These are phyloP conservation scores for Scheffersomyces parashehatae DNA, from an alignment of 1,139 yeast genomes.

Conservation along the genomic window DNA sequence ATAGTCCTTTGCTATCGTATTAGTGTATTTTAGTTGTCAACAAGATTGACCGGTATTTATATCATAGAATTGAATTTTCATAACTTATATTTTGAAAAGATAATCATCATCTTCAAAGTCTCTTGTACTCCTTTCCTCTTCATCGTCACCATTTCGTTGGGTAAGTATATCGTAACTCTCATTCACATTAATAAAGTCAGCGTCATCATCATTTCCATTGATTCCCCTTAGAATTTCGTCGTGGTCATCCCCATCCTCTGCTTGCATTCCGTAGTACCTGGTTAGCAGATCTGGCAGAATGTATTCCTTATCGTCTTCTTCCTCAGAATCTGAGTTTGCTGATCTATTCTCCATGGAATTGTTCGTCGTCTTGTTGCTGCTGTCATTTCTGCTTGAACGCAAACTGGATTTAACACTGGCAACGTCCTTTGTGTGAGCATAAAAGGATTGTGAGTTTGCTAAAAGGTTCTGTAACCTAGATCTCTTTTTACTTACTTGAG, in stretches of 20 bases:
- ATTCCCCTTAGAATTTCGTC: slow-evolving; percentile 18
- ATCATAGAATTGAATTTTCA: too few species aligned
- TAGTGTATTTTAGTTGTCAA: too few species aligned
- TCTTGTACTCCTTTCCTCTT: slow-evolving; percentile 9
- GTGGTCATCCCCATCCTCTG: slow-evolving; percentile 19
- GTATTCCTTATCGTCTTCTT: slow-evolving; percentile 37
- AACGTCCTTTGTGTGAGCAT: slow-evolving; percentile 27
- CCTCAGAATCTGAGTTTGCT: slow-evolving; percentile 18
- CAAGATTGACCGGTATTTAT: too few species aligned
- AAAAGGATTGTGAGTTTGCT: slow-evolving; percentile 40
- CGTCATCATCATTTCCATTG: slow-evolving; percentile 20
- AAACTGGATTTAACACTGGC: slow-evolving; percentile 12
- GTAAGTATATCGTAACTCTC: slow-evolving; percentile 14
- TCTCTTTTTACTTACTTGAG: not conserved
- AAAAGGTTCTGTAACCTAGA: slow-evolving; percentile 37
- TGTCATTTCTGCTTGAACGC: slow-evolving; percentile 8
- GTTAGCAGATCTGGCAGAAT: slow-evolving; percentile 46
- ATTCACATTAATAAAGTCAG: slow-evolving; percentile 29
- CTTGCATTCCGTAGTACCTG: slow-evolving; percentile 24
- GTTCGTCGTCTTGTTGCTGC: slow-evolving; percentile 9
- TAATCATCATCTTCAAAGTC: slow-evolving; percentile 33
- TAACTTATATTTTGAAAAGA: slow-evolving; percentile 26
- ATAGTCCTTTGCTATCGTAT: too few species aligned
- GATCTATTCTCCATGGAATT: slow-evolving; percentile 10
- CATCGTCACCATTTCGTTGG: slow-evolving; percentile 13